Evolutionary conservation across 2,329 filamentous ascomycete genomes (phyloP).

Genomic region (Sclerotinia sclerotiorum): DNA sequence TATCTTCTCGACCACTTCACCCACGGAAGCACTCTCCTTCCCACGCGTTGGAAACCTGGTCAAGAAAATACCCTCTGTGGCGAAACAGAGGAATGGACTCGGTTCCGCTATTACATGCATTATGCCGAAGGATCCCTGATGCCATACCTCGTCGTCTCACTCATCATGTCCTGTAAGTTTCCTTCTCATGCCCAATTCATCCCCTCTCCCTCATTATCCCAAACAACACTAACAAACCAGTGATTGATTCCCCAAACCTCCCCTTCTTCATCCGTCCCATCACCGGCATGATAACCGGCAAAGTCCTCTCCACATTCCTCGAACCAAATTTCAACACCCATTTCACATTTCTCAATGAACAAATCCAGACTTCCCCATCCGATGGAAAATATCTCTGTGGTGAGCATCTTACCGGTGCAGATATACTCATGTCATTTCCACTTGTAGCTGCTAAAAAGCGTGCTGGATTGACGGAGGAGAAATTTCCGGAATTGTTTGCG

Average conservation of each 20-base stretch:
- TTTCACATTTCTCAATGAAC: conserved; percentile 52
- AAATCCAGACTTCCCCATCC: conserved; percentile 45
- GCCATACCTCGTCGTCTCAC: conserved; percentile 62
- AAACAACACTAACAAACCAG: conserved; percentile 35
- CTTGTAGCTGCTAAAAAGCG: conserved; percentile 46
- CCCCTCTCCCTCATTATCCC: not conserved
- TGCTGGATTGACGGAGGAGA: conserved; percentile 42
- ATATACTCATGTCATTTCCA: conserved; percentile 54
- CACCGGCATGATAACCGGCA: conserved; percentile 52
- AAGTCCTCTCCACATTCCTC: conserved; percentile 48
- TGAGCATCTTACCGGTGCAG: conserved; percentile 49
- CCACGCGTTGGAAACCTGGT: conserved; percentile 56
- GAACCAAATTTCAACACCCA: conserved; percentile 49
- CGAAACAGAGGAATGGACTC: conserved; percentile 60
- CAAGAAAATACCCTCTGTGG: conserved; percentile 57
- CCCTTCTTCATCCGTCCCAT: conserved; percentile 71
- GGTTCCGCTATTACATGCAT: conserved; percentile 71
- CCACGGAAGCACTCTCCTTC: conserved; percentile 50
- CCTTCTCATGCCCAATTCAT: no score
- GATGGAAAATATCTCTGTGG: conserved; percentile 53
- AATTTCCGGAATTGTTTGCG: conserved; percentile 48
- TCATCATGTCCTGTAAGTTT: conserved; percentile 56
- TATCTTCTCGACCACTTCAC: conserved; percentile 71
- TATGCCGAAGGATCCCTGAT: conserved; percentile 85
- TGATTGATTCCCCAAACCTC: conserved; percentile 55